Evolutionary conservation across 352 stramenopile genomes (phyloP).

Genomic region (Pythium pyrilobum): DNA sequence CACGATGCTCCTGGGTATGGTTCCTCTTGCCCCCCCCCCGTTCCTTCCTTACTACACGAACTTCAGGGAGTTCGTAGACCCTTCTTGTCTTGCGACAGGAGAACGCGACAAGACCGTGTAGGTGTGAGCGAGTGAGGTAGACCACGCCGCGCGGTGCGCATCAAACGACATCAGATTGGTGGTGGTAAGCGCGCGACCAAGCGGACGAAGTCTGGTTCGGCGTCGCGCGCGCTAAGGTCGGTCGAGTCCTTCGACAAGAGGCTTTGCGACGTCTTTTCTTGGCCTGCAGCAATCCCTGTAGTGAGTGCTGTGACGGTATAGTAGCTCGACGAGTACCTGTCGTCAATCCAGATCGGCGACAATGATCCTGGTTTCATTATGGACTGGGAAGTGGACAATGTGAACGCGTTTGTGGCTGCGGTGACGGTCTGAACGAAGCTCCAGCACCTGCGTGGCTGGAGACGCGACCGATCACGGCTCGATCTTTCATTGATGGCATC

Average conservation of each 20-base stretch:
- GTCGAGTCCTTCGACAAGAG: slow-evolving; percentile 16
- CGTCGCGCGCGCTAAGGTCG: slow-evolving; percentile 13
- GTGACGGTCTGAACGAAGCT: slow-evolving; percentile 11
- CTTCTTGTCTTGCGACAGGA: slow-evolving; percentile 8
- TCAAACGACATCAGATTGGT: not conserved
- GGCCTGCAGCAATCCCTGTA: slow-evolving; percentile 5
- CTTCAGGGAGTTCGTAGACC: no score
- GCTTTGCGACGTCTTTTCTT: slow-evolving; percentile 10
- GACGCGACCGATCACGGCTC: slow-evolving; percentile 14
- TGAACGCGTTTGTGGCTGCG: slow-evolving; percentile 7
- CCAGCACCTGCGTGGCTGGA: slow-evolving; percentile 7
- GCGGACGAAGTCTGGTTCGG: slow-evolving; percentile 13
- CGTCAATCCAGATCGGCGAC: slow-evolving; percentile 7
- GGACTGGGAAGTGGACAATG: slow-evolving; percentile 3
- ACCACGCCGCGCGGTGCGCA: slow-evolving; percentile 9
- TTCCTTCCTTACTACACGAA: no score
- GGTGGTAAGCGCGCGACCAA: not conserved
- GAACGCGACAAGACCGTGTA: not conserved
- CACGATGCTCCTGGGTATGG: no score
- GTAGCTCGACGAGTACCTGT: slow-evolving; percentile 13
- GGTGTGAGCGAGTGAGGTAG: slow-evolving; percentile 4
- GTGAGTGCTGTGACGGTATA: slow-evolving; percentile 6
- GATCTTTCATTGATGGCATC: slow-evolving; percentile 12
- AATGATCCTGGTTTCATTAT: slow-evolving; percentile 12
- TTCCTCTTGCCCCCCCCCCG: no score